phyloP scores from a whole-genome alignment of 441 rosid species.

The Flueggea neowawraea region DNA sequence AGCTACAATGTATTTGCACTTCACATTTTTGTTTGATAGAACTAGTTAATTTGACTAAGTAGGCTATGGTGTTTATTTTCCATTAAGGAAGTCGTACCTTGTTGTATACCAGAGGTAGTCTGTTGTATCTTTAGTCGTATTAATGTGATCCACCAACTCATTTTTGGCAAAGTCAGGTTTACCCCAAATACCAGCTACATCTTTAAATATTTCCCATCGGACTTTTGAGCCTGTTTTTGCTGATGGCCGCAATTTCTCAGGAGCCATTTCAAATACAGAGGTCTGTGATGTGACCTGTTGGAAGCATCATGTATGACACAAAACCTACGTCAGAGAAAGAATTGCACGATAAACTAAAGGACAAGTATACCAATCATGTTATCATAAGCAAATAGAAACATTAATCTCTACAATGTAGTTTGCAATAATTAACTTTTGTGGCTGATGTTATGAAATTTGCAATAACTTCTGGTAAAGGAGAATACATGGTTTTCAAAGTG shows the following conservation, averaged over 20 bases:
- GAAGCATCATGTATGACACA: conserved; percentile 14
- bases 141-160: conserved; percentile 74
- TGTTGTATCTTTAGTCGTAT: conserved; percentile 77
- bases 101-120: conserved; percentile 97
- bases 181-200: conserved; percentile 86
- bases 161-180: conserved; percentile 56
- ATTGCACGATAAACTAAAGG: conserved; percentile 3
- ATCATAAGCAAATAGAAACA: neutral
- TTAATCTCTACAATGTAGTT: neutral
- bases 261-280: conserved; percentile 70
- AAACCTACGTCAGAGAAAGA: conserved; percentile 6
- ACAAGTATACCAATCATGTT: neutral
- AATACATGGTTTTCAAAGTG: too few species aligned
- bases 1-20: too few species aligned
- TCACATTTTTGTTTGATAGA: too few species aligned
- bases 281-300: conserved; percentile 67
- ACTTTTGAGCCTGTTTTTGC: conserved; percentile 26
- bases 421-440: too few species aligned
- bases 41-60: too few species aligned
- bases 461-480: too few species aligned
- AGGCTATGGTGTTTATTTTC: conserved; percentile 1
- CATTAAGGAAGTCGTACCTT: conserved; percentile 64
- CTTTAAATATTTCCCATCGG: conserved; percentile 70
- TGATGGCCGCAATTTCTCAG: conserved; percentile 56
- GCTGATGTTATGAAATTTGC: too few species aligned